Percentiles rank a stretch among this genome's conserved stretches.
Conservation (phyloP, 768 basidiomycete species). For the Termitomyces sp. region DNA sequence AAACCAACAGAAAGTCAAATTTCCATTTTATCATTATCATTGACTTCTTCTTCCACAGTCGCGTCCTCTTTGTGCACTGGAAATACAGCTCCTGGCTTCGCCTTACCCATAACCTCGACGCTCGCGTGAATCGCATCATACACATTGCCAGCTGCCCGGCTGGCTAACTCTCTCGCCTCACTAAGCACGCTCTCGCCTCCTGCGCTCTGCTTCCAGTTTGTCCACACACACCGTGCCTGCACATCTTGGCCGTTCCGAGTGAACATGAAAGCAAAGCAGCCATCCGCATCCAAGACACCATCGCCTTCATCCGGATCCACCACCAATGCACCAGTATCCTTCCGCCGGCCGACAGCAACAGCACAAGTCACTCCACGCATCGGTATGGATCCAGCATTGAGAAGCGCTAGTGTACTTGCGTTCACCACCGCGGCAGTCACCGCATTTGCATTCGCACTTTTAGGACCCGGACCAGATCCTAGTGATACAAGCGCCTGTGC, state of each 20-base stretch:
- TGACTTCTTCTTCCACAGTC: constrained; percentile 16
- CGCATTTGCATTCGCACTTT: constrained; percentile 22
- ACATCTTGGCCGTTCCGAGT: constrained; percentile 19
- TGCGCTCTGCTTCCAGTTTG: constrained; percentile 41
- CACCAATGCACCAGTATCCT: constrained; percentile 29
- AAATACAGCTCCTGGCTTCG: background rate
- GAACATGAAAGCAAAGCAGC: constrained; percentile 71
- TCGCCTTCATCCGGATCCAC: constrained; percentile 47
- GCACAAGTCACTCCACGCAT: constrained; percentile 77
- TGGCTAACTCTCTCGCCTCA: constrained; percentile 47
- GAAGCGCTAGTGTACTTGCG: constrained; percentile 61
- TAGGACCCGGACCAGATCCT: background rate
- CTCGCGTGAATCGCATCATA: constrained; percentile 46
- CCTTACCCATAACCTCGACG: constrained; percentile 19
- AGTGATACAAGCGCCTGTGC: constrained; percentile 51
- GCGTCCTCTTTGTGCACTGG: background rate
- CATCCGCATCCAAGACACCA: constrained; percentile 42
- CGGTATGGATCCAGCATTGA: constrained; percentile 67
- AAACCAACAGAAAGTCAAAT: constrained; percentile 22
- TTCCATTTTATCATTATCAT: constrained; percentile 39
- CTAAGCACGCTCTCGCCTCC: constrained; percentile 33
- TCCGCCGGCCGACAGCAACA: constrained; percentile 46
- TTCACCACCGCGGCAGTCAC: constrained; percentile 68
- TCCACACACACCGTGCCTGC: constrained; percentile 47
- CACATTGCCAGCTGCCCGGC: constrained; percentile 39